These are phyloP conservation scores for Candida ipomoeae DNA, from an alignment of 805 yeast genomes.

Conservation along the genomic window DNA sequence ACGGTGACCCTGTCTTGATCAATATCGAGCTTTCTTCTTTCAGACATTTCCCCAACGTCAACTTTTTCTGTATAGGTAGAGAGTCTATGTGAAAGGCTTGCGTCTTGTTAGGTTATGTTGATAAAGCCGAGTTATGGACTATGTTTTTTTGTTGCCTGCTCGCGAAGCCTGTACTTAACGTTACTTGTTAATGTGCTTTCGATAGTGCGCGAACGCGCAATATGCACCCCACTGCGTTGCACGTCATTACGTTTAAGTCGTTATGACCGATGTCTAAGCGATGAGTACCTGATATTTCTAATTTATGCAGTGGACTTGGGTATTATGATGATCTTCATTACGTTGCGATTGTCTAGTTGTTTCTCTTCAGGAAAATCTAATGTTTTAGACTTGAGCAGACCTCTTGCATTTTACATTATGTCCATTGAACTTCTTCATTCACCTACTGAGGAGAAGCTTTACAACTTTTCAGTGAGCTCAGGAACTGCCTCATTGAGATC, in stretches of 20 bases:
- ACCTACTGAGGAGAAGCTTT: slow-evolving; percentile 8
- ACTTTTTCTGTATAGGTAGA: background rate
- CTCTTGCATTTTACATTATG: background rate
- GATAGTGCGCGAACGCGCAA: slow-evolving; percentile 2
- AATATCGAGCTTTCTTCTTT: slow-evolving; percentile 19
- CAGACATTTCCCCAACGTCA: slow-evolving; percentile 9
- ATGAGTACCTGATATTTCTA: background rate
- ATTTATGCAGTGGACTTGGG: background rate
- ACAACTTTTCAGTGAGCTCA: slow-evolving; percentile 77
- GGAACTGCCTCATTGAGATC: slow-evolving; percentile 85
- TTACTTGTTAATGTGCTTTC: background rate
- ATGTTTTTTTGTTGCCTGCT: slow-evolving; percentile 4
- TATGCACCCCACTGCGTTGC: slow-evolving; percentile 3
- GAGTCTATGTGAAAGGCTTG: background rate
- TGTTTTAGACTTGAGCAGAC: background rate
- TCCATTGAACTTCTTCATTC: background rate
- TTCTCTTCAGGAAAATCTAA: background rate
- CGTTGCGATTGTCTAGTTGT: background rate
- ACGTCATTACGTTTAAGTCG: background rate
- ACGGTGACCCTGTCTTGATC: slow-evolving; percentile 42
- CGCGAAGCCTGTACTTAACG: slow-evolving; percentile 5
- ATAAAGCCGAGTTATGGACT: slow-evolving; percentile 1
- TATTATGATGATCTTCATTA: background rate
- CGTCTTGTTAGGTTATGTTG: slow-evolving; percentile 1
- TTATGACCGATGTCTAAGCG: background rate